Conservation (phyloP, 306 rosid genomes). For the Delonix regia region DNA sequence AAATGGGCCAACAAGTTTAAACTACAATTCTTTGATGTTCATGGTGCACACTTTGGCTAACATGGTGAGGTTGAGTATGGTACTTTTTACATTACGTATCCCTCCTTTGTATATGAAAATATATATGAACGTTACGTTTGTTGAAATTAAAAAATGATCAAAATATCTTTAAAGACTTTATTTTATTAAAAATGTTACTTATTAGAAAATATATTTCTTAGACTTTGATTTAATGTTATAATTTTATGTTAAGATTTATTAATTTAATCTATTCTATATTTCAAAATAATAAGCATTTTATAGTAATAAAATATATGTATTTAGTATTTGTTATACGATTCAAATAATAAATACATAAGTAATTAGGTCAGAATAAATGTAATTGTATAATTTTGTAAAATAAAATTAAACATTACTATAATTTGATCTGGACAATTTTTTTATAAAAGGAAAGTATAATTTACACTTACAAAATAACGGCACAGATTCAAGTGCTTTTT, state of each 20-base stretch:
- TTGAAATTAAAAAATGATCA: background rate
- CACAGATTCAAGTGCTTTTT: too few species aligned
- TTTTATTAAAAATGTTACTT: background rate
- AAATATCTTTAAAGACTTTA: background rate
- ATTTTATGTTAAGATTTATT: background rate
- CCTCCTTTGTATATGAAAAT: background rate
- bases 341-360: too few species aligned
- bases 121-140: background rate
- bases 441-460: too few species aligned
- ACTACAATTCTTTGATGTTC: too few species aligned
- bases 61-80: too few species aligned
- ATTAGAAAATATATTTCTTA: background rate
- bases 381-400: too few species aligned
- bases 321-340: background rate
- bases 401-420: too few species aligned
- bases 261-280: background rate
- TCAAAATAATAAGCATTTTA: background rate
- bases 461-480: too few species aligned
- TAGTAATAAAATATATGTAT: background rate
- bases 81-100: background rate
- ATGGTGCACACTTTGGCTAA: background rate
- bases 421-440: too few species aligned
- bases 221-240: background rate
- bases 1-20: too few species aligned
- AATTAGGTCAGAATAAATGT: background rate